A percentile compares a stretch with the other conserved stretches of the same genome.
phyloP scores from a whole-genome alignment of 257 asterid species.

The Jacaranda copaia region DNA sequence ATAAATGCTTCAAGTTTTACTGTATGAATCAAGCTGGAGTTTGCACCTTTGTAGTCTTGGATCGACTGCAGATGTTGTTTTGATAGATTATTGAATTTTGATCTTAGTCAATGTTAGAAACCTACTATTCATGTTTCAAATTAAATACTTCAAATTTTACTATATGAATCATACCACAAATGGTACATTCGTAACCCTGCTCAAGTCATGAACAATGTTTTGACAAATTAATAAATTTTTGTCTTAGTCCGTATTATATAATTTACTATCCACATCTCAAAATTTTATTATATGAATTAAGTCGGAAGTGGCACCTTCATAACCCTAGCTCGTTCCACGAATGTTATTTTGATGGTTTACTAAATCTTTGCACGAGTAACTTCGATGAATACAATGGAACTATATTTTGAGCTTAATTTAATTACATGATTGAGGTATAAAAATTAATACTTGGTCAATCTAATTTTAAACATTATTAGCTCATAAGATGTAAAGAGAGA shows the following conservation, averaged over 20 bases:
- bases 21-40: not conserved
- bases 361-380: not conserved
- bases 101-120: no score
- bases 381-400: not conserved
- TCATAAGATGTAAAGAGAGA: slow-evolving; percentile 29
- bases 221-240: no score
- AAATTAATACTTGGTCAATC: slow-evolving; percentile 29
- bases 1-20: no score
- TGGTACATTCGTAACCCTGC: no score
- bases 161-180: no score
- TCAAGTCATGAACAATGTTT: no score
- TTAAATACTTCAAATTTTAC: no score
- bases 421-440: not conserved
- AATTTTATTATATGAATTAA: no score
- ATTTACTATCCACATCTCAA: no score
- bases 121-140: no score
- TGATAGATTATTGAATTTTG: not conserved
- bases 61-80: not conserved
- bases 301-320: not conserved
- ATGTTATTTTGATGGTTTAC: not conserved
- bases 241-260: no score
- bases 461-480: slow-evolving; percentile 27
- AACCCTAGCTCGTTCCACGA: no score
- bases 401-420: not conserved
- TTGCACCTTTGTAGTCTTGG: not conserved